Conservation (phyloP, 2,329 filamentous ascomycete species). For the Aspergillus hiratsukae region DNA sequence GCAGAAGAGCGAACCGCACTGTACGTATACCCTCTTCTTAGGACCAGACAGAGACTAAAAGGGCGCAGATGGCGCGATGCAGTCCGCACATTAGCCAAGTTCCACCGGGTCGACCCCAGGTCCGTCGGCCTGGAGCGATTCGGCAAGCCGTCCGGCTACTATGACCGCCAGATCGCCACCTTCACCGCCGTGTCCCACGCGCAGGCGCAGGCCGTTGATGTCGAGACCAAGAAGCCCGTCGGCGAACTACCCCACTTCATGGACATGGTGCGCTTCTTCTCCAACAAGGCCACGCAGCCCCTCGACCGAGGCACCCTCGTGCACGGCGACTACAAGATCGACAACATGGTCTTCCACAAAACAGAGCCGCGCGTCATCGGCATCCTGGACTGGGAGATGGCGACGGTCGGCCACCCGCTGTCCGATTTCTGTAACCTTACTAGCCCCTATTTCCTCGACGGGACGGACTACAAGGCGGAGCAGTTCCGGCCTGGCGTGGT, state of each 20-base stretch:
- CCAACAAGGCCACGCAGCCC: conserved; percentile 64
- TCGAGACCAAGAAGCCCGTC: conserved; percentile 70
- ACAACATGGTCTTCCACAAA: conserved; percentile 85
- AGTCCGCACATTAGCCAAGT: conserved; percentile 73
- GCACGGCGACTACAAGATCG: conserved; percentile 96
- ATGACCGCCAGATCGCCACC: conserved; percentile 77
- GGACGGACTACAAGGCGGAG: conserved; percentile 33
- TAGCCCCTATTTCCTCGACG: conserved; percentile 35
- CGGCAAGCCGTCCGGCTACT: conserved; percentile 73
- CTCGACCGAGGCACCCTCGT: conserved; percentile 73
- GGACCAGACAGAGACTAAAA: conserved; percentile 2
- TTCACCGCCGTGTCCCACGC: conserved; percentile 73
- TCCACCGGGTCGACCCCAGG: conserved; percentile 69
- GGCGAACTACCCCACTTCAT: conserved; percentile 80
- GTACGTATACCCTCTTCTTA: conserved; percentile 37
- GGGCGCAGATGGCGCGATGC: conserved; percentile 72
- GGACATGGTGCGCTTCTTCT: conserved; percentile 75
- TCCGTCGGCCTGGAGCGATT: conserved; percentile 66
- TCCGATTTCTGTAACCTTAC: conserved; percentile 81
- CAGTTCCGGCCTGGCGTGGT: conserved; percentile 60
- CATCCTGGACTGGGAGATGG: conserved; percentile 98
- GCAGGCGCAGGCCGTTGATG: conserved; percentile 70
- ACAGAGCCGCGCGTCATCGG: conserved; percentile 85
- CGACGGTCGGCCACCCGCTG: conserved; percentile 91
- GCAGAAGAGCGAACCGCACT: conserved; percentile 67